phyloP scores from a whole-genome alignment of 139 green algal species.

The Ulvella scutata region DNA sequence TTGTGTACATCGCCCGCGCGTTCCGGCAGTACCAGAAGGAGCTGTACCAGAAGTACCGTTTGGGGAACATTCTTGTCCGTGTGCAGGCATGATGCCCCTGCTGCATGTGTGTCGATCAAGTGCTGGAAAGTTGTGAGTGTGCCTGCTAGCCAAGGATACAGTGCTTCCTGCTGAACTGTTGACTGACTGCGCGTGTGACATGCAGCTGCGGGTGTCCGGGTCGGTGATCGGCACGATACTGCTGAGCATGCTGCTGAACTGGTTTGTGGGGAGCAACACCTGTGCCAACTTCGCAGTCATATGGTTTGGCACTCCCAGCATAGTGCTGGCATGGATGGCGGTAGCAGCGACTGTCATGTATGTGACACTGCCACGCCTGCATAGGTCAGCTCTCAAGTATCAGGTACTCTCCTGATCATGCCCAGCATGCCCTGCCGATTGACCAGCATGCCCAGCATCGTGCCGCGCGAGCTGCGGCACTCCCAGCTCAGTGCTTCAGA shows the following conservation, averaged over 20 bases:
- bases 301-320: not conserved
- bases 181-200: not conserved
- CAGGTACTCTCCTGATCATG: too few species aligned
- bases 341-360: not conserved
- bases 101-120: not conserved
- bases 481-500: too few species aligned
- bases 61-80: not conserved
- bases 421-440: too few species aligned
- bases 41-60: not conserved
- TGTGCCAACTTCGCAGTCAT: conserved; percentile 6
- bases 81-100: not conserved
- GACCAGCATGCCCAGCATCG: too few species aligned
- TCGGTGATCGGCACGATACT: not conserved
- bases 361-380: not conserved
- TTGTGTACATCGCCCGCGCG: not conserved
- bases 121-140: not conserved
- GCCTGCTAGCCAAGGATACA: not conserved
- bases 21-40: not conserved
- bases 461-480: too few species aligned
- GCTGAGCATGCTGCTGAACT: conserved; percentile 8
- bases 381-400: too few species aligned
- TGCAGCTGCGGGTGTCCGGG: conserved; percentile 2
- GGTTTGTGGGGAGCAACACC: not conserved
- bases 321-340: not conserved
- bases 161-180: not conserved